Evolutionary conservation across 768 basidiomycete species (phyloP), one percentile per base, ranked within the genome.

Genomic region (Coprinopsis sp.): DNA sequence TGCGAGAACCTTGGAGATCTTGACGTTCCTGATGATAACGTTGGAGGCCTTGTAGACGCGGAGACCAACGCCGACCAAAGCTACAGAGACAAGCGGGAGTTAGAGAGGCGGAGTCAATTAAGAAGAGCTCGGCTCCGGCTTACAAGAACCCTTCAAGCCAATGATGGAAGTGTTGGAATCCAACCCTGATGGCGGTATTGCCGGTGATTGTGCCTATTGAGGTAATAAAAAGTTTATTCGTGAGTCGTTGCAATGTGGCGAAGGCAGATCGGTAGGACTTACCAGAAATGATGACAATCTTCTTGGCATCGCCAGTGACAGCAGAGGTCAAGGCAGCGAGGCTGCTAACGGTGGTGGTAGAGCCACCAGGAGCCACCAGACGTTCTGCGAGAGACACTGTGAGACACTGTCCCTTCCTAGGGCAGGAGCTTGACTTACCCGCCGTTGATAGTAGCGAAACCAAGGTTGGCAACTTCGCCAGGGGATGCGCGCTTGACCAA

Each of bases 21-120:
- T 74, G 56, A 76, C 58, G 51, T 76, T 76, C 25, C 74, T 67
- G 51, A 76, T 68, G 57, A 76, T 76, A 43, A 76, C 73, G 46
- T 76, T 75, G 29, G 47, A 56, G 33, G 64, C 66, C 34, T 68
- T 54, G 39, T 72, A 49, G 27, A 74, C 72, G 37, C 73, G 72
- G 25, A 76, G 62, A 2, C 74, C 74, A 51, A 75, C 64, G 36
- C 73, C 73, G 33, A 59, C 58, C 42, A 76, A 70, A 19, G 68
- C 72, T 74, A 29, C 4, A 43, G 21, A 34, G 4, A 19, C 27
- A 3, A 6, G 21, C 28, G 18, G 13, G 5, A 39, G 37, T n/a
- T 29, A 21, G 34, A 29, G 31, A 29, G n/a, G n/a, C 14, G 31
- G 33, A 12, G 34, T 28, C 12, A 47, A 22, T 29, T 18, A 19